Conservation (phyloP, 352 stramenopile genomes). For the Albugo candida region DNA sequence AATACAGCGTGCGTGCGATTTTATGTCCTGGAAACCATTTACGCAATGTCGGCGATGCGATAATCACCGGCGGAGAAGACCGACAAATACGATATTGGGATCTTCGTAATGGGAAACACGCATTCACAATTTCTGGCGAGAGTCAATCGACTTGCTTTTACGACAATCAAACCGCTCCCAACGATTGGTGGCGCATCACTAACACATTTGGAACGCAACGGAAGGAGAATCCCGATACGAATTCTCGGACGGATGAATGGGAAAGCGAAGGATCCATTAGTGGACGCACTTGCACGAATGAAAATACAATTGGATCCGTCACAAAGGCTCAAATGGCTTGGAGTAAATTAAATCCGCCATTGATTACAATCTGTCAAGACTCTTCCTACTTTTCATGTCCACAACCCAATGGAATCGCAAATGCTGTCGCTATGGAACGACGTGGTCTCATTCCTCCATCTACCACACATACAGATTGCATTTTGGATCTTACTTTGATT, state of each 20-base stretch:
- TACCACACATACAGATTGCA: conserved; percentile 84
- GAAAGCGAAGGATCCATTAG: background rate
- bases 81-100: conserved; percentile 95
- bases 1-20: conserved; percentile 72
- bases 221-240: no score
- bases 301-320: conserved; percentile 15
- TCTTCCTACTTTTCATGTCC: conserved; percentile 15
- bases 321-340: conserved; percentile 75
- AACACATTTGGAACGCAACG: background rate
- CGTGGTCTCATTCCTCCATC: conserved; percentile 76
- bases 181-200: conserved; percentile 50
- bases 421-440: conserved; percentile 63
- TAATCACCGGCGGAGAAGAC: conserved; percentile 91
- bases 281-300: conserved; percentile 1
- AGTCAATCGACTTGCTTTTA: conserved; percentile 73
- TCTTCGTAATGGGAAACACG: conserved; percentile 84
- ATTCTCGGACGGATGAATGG: no score
- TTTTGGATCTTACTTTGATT: conserved; percentile 90
- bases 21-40: conserved; percentile 78
- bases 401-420: conserved; percentile 19
- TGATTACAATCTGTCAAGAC: conserved; percentile 75
- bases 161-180: conserved; percentile 54
- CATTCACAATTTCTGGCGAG: conserved; percentile 84
- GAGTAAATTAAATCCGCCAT: conserved; percentile 64
- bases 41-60: conserved; percentile 46